Evolutionary conservation across 192 early-diverging fungal species (phyloP).

Genomic region (Umbelopsis vinacea): DNA sequence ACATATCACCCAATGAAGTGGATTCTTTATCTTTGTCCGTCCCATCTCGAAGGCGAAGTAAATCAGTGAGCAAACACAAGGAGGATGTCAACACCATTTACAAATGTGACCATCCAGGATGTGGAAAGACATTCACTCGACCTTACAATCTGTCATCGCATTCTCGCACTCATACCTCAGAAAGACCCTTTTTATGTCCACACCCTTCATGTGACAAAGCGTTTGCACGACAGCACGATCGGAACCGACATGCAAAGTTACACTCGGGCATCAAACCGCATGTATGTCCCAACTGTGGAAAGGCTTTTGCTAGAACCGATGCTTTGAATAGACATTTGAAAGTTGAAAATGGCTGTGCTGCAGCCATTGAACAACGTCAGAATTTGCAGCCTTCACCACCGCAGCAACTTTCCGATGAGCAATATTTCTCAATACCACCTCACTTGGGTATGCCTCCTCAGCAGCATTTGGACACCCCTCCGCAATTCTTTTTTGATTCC

Average conservation of each 20-base stretch:
- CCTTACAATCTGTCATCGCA: slow-evolving; percentile 82
- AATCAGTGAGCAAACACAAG: slow-evolving; percentile 27
- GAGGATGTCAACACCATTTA: background rate
- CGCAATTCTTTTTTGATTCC: slow-evolving; percentile 3
- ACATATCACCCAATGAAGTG: slow-evolving; percentile 1
- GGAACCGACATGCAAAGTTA: slow-evolving; percentile 81
- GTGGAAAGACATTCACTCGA: slow-evolving; percentile 72
- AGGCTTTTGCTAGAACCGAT: slow-evolving; percentile 76
- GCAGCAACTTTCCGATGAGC: background rate
- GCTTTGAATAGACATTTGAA: slow-evolving; percentile 67
- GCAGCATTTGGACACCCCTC: background rate
- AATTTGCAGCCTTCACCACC: background rate
- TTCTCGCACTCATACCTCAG: slow-evolving; percentile 73
- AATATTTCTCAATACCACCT: background rate
- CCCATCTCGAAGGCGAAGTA: slow-evolving; percentile 14
- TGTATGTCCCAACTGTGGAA: slow-evolving; percentile 70
- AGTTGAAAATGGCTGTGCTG: slow-evolving; percentile 37
- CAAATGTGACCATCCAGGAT: slow-evolving; percentile 47
- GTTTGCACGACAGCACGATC: slow-evolving; percentile 90
- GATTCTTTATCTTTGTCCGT: background rate
- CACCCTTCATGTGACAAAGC: slow-evolving; percentile 72
- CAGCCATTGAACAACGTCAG: slow-evolving; percentile 8
- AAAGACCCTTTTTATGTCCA: slow-evolving; percentile 67
- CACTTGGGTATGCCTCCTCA: background rate
- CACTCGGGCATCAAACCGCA: slow-evolving; percentile 75